Conservation (phyloP, 176 grass and related monocot genomes). For the Raddia distichophylla region DNA sequence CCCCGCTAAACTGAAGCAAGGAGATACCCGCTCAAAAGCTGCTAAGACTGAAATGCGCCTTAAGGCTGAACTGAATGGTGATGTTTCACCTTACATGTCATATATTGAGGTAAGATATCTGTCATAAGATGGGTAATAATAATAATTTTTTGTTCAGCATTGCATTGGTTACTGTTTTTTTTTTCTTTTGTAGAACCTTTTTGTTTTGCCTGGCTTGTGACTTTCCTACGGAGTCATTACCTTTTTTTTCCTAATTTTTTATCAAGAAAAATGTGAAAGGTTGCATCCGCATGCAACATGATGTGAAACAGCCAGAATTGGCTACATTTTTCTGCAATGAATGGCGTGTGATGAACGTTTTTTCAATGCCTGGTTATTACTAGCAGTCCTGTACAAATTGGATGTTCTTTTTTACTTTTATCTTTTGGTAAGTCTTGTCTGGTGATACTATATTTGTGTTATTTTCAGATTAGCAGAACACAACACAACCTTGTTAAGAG, state of each 20-base stretch:
- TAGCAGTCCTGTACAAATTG: neutral
- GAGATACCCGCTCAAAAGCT: slow-evolving; percentile 5
- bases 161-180: neutral
- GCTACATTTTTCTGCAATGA: slow-evolving; percentile 1
- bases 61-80: slow-evolving; percentile 35
- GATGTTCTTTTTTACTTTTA: neutral
- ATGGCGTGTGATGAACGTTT: neutral
- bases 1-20: slow-evolving; percentile 45
- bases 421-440: neutral
- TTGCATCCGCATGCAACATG: neutral
- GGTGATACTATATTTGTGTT: slow-evolving; percentile 4
- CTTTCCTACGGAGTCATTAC: neutral
- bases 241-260: slow-evolving; percentile 10
- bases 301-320: slow-evolving; percentile 17
- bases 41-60: slow-evolving; percentile 25
- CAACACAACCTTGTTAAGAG: slow-evolving; percentile 59
- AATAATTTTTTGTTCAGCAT: neutral
- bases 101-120: slow-evolving; percentile 59
- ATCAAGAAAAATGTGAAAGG: neutral
- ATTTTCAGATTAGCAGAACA: slow-evolving; percentile 58
- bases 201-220: neutral
- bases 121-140: neutral
- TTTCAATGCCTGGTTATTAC: slow-evolving; percentile 7
- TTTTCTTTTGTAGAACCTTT: neutral
- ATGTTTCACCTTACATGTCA: slow-evolving; percentile 66